Percentiles rank a stretch among this genome's conserved stretches.
These are phyloP conservation scores for Panus rudis DNA, from an alignment of 768 basidiomycete genomes.

Conservation along the genomic window DNA sequence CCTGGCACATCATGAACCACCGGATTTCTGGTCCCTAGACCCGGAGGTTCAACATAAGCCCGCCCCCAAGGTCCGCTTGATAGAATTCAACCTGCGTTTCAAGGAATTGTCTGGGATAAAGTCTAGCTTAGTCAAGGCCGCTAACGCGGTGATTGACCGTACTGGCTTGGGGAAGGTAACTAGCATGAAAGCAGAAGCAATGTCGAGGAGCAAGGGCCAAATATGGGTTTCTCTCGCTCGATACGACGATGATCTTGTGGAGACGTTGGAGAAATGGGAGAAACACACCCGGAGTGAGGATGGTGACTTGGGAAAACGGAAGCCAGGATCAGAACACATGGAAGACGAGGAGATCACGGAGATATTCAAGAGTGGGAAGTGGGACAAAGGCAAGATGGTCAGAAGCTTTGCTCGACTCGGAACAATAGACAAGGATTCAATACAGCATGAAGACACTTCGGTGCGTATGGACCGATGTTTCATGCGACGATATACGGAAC, in stretches of 20 bases:
- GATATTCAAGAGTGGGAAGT: slow-evolving; percentile 46
- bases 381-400: slow-evolving; percentile 79
- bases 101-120: slow-evolving; percentile 45
- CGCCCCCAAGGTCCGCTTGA: slow-evolving; percentile 46
- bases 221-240: slow-evolving; percentile 75
- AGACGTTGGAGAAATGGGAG: slow-evolving; percentile 59
- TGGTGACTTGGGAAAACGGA: slow-evolving; percentile 31
- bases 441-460: slow-evolving; percentile 27
- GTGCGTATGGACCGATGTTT: slow-evolving; percentile 26
- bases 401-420: slow-evolving; percentile 63
- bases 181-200: slow-evolving; percentile 6
- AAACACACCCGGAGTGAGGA: slow-evolving; percentile 37
- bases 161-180: slow-evolving; percentile 31
- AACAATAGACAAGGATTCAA: slow-evolving; percentile 23
- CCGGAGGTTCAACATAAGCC: slow-evolving; percentile 6
- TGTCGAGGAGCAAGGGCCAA: slow-evolving; percentile 29
- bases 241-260: slow-evolving; percentile 68
- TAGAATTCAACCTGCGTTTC: slow-evolving; percentile 53
- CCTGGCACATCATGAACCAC: slow-evolving; percentile 49
- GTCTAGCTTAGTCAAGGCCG: slow-evolving; percentile 46
- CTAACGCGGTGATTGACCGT: slow-evolving; percentile 45
- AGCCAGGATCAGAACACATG: slow-evolving; percentile 27
- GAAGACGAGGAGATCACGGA: slow-evolving; percentile 32
- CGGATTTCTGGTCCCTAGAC: slow-evolving; percentile 36
- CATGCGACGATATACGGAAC: no score